Evolutionary conservation across 495 filamentous ascomycete species (phyloP).

Genomic region (Daldinia bambusicola): DNA sequence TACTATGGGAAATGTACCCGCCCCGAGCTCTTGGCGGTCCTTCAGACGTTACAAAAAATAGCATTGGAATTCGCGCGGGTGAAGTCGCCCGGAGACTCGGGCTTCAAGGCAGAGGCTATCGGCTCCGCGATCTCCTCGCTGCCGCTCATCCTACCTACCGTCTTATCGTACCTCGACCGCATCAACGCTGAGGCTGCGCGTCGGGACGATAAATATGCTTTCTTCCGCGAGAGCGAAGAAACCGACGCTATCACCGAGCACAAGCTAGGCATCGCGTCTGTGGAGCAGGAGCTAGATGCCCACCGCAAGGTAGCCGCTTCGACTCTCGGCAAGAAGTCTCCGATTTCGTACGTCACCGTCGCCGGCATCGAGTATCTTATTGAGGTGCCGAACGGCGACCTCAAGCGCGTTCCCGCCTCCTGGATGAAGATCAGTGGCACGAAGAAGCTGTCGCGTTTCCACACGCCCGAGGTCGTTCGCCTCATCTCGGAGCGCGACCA

Average conservation of each 20-base stretch:
- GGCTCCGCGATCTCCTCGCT: conserved; percentile 78
- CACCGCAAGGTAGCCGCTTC: conserved; percentile 76
- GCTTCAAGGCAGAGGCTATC: conserved; percentile 78
- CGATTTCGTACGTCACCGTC: conserved; percentile 79
- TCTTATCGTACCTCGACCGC: conserved; percentile 78
- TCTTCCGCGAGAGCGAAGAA: conserved; percentile 89
- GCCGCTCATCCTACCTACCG: conserved; percentile 75
- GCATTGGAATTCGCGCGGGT: conserved; percentile 75
- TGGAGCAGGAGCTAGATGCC: conserved; percentile 85
- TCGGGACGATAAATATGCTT: conserved; percentile 89
- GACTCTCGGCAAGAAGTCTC: conserved; percentile 73
- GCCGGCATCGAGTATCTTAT: conserved; percentile 94
- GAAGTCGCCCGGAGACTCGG: conserved; percentile 71
- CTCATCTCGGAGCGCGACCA: conserved; percentile 91
- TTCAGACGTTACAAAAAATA: conserved; percentile 87
- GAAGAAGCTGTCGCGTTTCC: conserved; percentile 91
- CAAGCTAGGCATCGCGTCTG: conserved; percentile 89
- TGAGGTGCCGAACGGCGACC: conserved; percentile 81
- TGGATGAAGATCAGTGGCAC: conserved; percentile 96
- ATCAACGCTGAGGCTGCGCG: conserved; percentile 88
- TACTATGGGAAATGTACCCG: conserved; percentile 97
- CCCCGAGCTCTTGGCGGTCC: conserved; percentile 83
- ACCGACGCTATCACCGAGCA: conserved; percentile 85
- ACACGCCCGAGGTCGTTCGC: conserved; percentile 87
- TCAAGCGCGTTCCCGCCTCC: conserved; percentile 88